Conservation (phyloP, 768 basidiomycete genomes). For the Tylopilus sp. region DNA sequence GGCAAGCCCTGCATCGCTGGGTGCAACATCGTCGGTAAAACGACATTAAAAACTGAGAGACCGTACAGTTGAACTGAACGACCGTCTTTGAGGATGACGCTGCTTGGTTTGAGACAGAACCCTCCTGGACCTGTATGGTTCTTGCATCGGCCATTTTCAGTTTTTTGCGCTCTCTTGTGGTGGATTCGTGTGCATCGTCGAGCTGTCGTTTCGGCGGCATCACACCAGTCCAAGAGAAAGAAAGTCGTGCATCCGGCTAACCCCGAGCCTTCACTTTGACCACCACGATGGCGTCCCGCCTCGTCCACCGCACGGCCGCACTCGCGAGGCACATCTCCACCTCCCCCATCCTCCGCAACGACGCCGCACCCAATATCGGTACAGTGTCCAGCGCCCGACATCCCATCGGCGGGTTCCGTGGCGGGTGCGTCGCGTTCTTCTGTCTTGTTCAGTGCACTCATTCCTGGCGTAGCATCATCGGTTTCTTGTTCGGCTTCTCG, state of each 20-base stretch:
- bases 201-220: constrained; percentile 45
- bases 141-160: constrained; percentile 60
- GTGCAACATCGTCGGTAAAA: neutral
- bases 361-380: constrained; percentile 48
- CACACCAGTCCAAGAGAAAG: too few relatives aligned
- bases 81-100: constrained; percentile 37
- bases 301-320: constrained; percentile 14
- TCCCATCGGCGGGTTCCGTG: constrained; percentile 71
- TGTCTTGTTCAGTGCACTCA: constrained; percentile 7
- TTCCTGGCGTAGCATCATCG: constrained; percentile 55
- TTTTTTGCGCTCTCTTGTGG: constrained; percentile 61
- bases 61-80: constrained; percentile 40
- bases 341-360: constrained; percentile 42
- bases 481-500: constrained; percentile 88
- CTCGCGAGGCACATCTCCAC: constrained; percentile 41
- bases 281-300: constrained; percentile 33
- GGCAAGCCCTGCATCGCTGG: constrained; percentile 63
- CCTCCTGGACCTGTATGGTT: constrained; percentile 60
- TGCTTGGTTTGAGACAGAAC: constrained; percentile 11
- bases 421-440: constrained; percentile 45
- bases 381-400: constrained; percentile 57
- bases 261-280: constrained; percentile 13
- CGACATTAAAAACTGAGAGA: neutral
- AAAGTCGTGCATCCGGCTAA: too few relatives aligned
- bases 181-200: constrained; percentile 19